Evolutionary conservation across 768 basidiomycete genomes (phyloP).

Genomic region (Boletus rex-veris): DNA sequence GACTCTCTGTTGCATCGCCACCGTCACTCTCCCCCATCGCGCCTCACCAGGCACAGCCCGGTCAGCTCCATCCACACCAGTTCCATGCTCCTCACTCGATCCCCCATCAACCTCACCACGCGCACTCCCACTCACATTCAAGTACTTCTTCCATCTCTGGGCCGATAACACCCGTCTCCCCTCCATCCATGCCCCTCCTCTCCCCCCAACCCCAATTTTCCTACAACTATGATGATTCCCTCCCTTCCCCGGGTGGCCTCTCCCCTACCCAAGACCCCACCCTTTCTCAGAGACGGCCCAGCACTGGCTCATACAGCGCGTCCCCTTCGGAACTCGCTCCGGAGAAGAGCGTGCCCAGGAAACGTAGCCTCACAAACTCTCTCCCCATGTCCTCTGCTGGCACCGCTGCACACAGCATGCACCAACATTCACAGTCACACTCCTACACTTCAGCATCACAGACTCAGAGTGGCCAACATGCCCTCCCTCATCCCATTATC

Average conservation of each 20-base stretch:
- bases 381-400: slow-evolving; percentile 32
- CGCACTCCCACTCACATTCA: slow-evolving; percentile 24
- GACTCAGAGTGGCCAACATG: slow-evolving; percentile 1
- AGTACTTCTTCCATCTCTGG: slow-evolving; percentile 34
- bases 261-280: slow-evolving; percentile 28
- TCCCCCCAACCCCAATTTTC: slow-evolving; percentile 41
- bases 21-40: slow-evolving; percentile 62
- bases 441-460: slow-evolving; percentile 18
- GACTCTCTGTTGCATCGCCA: slow-evolving; percentile 63
- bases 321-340: slow-evolving; percentile 46
- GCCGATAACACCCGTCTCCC: slow-evolving; percentile 59
- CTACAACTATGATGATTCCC: slow-evolving; percentile 49
- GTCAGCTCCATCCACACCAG: slow-evolving; percentile 59
- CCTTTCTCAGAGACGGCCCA: slow-evolving; percentile 35
- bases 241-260: slow-evolving; percentile 24
- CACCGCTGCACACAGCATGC: slow-evolving; percentile 13
- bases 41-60: slow-evolving; percentile 37
- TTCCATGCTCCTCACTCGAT: slow-evolving; percentile 48
- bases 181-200: slow-evolving; percentile 42
- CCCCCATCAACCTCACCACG: slow-evolving; percentile 21
- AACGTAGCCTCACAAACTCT: slow-evolving; percentile 57
- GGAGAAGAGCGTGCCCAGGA: slow-evolving; percentile 57
- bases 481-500: slow-evolving; percentile 30
- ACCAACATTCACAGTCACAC: slow-evolving; percentile 29
- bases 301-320: slow-evolving; percentile 36